Conservation (phyloP, 192 early-diverging fungal genomes). For the Rhizoclosmatium sp. region DNA sequence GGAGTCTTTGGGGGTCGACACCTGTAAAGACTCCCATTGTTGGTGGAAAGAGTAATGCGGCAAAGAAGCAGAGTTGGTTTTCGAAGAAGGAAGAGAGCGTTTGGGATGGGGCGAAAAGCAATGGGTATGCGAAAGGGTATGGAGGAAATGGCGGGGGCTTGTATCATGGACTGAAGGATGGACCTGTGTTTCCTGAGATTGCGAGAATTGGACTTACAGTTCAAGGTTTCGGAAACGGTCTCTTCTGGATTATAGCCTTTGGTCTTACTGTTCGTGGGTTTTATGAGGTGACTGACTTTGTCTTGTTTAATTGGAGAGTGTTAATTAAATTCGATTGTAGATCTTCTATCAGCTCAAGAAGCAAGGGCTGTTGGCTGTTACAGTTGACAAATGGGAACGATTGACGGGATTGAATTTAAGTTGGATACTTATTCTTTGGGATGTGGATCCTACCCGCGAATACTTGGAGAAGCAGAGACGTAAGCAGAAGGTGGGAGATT, state of each 20-base stretch:
- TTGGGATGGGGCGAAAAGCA: too few relatives aligned
- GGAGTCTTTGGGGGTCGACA: too few relatives aligned
- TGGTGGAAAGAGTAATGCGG: too few relatives aligned
- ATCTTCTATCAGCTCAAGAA: constrained; percentile 8
- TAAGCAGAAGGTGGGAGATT: not conserved
- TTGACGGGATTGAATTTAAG: constrained; percentile 21
- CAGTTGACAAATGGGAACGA: not conserved
- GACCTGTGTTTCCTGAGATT: constrained; percentile 1
- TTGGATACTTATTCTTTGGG: constrained; percentile 16
- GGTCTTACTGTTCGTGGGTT: not conserved
- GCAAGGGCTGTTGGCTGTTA: not conserved
- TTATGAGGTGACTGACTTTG: constrained; percentile 2
- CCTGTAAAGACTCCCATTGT: too few relatives aligned
- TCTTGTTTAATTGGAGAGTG: not conserved
- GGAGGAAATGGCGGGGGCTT: too few relatives aligned
- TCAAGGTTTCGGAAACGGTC: not conserved
- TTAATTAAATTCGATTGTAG: not conserved
- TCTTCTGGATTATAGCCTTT: not conserved
- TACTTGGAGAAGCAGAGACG: not conserved
- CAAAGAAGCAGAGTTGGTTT: too few relatives aligned
- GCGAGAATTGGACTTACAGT: not conserved
- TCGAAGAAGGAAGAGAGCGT: too few relatives aligned
- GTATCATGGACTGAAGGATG: not conserved
- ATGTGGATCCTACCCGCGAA: constrained; percentile 12
- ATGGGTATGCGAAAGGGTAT: too few relatives aligned